Evolutionary conservation across 257 asterid species (phyloP).

Genomic region (Dorcoceras hygrometricum): DNA sequence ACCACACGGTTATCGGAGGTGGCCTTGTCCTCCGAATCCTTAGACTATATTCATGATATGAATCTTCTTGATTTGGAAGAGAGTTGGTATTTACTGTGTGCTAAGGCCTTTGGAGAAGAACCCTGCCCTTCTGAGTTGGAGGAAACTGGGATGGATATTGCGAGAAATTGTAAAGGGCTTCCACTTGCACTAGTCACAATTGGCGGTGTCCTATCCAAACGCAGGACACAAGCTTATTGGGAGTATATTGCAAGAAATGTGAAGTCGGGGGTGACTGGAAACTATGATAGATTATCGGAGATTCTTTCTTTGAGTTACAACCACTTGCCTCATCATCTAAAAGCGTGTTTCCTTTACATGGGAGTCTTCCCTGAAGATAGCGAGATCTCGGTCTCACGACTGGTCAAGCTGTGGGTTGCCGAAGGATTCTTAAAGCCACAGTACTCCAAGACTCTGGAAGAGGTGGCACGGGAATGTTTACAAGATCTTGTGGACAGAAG

Average conservation of each 20-base stretch:
- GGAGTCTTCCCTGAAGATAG: conserved; percentile 15
- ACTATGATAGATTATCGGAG: not conserved
- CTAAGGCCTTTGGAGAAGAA: conserved; percentile 20
- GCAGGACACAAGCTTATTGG: conserved; percentile 24
- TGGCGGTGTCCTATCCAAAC: conserved; percentile 18
- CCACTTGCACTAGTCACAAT: conserved; percentile 23
- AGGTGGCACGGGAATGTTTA: conserved; percentile 15
- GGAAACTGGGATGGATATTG: conserved; percentile 27
- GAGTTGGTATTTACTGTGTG: conserved; percentile 29
- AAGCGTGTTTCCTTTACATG: conserved; percentile 21
- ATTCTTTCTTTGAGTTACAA: conserved; percentile 11
- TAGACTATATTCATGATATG: conserved; percentile 19
- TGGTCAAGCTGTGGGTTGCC: conserved; percentile 20
- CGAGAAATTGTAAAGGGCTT: conserved; percentile 21
- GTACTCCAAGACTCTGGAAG: not conserved
- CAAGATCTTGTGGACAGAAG: conserved; percentile 14
- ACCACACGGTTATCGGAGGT: conserved; percentile 25
- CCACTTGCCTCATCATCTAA: conserved; percentile 10
- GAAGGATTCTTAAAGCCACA: conserved; percentile 15
- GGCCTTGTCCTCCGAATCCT: conserved; percentile 20
- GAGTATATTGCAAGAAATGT: conserved; percentile 19
- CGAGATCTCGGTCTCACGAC: not conserved
- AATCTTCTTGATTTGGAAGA: conserved; percentile 15
- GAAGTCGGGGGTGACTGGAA: not conserved
- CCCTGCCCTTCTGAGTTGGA: conserved; percentile 23